Evolutionary conservation across 2,329 filamentous ascomycete species (phyloP), one percentile per base, ranked within the genome.

Genomic region (Fusarium proliferatum): DNA sequence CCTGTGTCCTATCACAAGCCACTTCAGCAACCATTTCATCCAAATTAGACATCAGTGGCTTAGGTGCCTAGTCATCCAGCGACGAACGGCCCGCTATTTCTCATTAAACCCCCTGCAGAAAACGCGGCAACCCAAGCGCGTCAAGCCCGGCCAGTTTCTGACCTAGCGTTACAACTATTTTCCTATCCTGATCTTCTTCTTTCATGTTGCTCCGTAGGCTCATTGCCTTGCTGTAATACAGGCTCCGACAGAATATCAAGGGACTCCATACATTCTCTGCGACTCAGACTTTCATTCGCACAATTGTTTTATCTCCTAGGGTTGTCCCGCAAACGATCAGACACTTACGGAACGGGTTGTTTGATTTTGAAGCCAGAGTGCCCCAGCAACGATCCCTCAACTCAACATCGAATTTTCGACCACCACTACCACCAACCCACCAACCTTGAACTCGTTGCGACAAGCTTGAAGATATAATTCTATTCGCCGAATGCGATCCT

Each of bases 31-130:
- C 23, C 19, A 39, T 39, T n/a, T 41, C 51, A 55, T 34, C 51
- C 23, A 55, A 28, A 41, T 21, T 28, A 13, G 23, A 28, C 51
- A 39, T 21, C 34, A 36, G 51, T 38, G 34, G 51, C 34, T 21
- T n/a, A 28, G 34, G 34, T 28, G 13, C 23, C 23, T 59, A 52
- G 73, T 62, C 71, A 58, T 55, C 56, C 36, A 60, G 58, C 46
- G 42, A 59, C 62, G n/a, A 62, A 65, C 55, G 61, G 45, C 52
- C 76, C 76, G 64, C 63, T 63, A 30, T 59, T 49, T 51, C 48
- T 67, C 64, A 78, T 78, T 78, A 74, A 78, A 77, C 41, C 61
- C 76, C 76, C 75, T 78, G 76, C 63, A 74, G 23, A 69, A 59
- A 56, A 75, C 75, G 71, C 76, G 72, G 75, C 73, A 65, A 65